Evolutionary conservation across 352 stramenopile species (phyloP).

Genomic region (Globisporangium barbulae): DNA sequence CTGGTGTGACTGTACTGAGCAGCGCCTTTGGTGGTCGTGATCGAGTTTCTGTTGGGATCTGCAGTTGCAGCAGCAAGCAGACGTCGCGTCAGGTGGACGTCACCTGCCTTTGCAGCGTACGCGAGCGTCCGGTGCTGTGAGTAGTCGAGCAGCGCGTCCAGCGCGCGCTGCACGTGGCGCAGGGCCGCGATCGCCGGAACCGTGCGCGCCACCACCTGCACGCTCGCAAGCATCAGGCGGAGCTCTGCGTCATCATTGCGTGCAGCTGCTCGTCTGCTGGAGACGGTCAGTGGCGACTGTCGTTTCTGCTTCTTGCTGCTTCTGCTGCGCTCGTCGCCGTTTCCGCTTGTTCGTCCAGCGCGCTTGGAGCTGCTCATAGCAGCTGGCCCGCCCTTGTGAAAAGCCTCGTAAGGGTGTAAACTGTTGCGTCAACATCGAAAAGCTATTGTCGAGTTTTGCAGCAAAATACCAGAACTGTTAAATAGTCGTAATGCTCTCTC

Average conservation of each 20-base stretch:
- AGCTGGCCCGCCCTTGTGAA: too few relatives aligned
- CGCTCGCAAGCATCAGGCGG: neutral
- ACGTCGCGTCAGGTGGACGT: conserved; percentile 1
- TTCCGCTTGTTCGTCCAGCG: too few relatives aligned
- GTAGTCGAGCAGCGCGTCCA: conserved; percentile 3
- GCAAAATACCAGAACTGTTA: too few relatives aligned
- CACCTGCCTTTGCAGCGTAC: neutral
- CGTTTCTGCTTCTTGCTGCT: neutral
- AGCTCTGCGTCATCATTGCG: neutral
- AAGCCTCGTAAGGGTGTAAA: too few relatives aligned
- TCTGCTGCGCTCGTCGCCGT: conserved; percentile 1
- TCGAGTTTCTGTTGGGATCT: neutral
- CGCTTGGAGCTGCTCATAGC: too few relatives aligned
- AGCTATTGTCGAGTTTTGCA: too few relatives aligned
- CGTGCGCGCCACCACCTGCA: conserved; percentile 1
- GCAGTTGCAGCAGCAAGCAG: conserved; percentile 4
- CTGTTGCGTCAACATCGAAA: too few relatives aligned
- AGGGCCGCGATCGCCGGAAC: neutral
- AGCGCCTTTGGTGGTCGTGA: neutral
- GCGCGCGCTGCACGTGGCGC: neutral
- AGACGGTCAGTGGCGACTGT: neutral
- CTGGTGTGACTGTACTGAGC: neutral
- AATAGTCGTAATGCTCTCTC: too few relatives aligned
- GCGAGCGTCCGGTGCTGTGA: conserved; percentile 3
- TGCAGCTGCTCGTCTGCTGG: neutral